These are phyloP conservation scores for Ceratobasidium papillatum DNA, from an alignment of 1,284 basidiomycete species.

Conservation along the genomic window DNA sequence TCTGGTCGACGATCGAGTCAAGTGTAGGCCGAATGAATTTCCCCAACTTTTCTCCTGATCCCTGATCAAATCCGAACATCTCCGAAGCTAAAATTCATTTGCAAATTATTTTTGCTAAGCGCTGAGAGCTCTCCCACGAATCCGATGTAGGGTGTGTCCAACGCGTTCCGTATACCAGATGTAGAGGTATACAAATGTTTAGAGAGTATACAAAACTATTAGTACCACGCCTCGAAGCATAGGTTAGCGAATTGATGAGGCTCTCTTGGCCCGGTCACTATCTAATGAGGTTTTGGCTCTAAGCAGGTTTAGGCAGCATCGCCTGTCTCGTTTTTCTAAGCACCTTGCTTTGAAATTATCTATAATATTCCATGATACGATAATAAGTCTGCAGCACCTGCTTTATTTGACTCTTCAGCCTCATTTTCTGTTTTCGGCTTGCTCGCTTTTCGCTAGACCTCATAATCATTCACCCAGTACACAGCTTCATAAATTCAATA, in stretches of 20 bases:
- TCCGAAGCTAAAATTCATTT: constrained; percentile 25
- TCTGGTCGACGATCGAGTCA: constrained; percentile 33
- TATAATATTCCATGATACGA: no score
- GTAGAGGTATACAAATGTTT: no score
- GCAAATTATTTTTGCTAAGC: constrained; percentile 33
- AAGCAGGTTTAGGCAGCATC: no score
- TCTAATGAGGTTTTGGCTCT: no score
- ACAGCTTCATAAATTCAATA: not conserved
- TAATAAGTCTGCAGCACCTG: not conserved
- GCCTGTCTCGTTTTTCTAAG: no score
- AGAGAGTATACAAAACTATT: no score
- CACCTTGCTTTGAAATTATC: no score
- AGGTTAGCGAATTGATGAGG: no score
- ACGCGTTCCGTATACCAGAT: no score
- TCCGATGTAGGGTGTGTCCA: no score
- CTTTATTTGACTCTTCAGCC: not conserved
- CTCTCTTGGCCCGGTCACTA: no score
- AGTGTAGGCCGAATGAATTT: constrained; percentile 21
- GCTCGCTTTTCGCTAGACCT: not conserved
- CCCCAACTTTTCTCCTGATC: constrained; percentile 25
- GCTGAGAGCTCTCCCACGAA: not conserved
- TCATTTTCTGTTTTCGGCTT: not conserved
- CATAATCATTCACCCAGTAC: not conserved
- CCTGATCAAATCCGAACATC: constrained; percentile 26
- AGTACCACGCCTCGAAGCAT: no score